phyloP scores from a whole-genome alignment of 2,329 filamentous ascomycete species.

The Colletotrichum trifolii region DNA sequence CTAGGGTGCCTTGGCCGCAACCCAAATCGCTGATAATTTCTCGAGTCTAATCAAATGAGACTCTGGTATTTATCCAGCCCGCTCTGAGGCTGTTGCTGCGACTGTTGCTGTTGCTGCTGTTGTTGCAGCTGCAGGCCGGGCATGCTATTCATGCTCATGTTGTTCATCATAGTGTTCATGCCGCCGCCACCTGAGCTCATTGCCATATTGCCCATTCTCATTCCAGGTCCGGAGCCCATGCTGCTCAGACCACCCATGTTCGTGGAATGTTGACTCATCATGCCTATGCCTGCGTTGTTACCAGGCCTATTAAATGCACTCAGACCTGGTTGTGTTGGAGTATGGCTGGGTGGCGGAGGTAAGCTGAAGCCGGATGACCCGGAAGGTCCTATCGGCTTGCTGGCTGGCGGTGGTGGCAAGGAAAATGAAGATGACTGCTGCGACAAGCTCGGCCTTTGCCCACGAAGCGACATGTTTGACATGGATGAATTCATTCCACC shows the following conservation, averaged over 20 bases:
- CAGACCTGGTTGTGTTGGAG: conserved; percentile 42
- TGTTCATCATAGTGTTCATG: conserved; percentile 41
- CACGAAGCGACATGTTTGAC: conserved; percentile 60
- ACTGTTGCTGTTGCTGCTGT: conserved; percentile 44
- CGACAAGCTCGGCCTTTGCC: conserved; percentile 51
- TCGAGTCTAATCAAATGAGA: conserved; percentile 57
- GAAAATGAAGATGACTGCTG: conserved; percentile 63
- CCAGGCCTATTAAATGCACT: conserved; percentile 36
- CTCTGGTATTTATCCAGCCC: conserved; percentile 77
- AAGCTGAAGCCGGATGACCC: conserved; percentile 58
- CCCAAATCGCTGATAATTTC: conserved; percentile 5
- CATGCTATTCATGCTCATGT: conserved; percentile 41
- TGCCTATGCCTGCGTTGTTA: conserved; percentile 31
- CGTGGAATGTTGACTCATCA: conserved; percentile 30
- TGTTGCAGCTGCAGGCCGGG: conserved; percentile 40
- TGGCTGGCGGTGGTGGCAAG: conserved; percentile 64
- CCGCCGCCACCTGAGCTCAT: conserved; percentile 45
- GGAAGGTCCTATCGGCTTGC: conserved; percentile 39
- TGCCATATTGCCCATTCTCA: conserved; percentile 37
- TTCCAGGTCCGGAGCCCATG: conserved; percentile 37
- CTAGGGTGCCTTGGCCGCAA: conserved; percentile 17
- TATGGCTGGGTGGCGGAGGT: conserved; percentile 54
- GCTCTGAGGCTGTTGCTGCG: conserved; percentile 53
- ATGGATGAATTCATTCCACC: conserved; percentile 56
- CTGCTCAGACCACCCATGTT: conserved; percentile 25